These are phyloP conservation scores for Solanum ossicruentum DNA, from an alignment of 257 asterid genomes.

Conservation along the genomic window DNA sequence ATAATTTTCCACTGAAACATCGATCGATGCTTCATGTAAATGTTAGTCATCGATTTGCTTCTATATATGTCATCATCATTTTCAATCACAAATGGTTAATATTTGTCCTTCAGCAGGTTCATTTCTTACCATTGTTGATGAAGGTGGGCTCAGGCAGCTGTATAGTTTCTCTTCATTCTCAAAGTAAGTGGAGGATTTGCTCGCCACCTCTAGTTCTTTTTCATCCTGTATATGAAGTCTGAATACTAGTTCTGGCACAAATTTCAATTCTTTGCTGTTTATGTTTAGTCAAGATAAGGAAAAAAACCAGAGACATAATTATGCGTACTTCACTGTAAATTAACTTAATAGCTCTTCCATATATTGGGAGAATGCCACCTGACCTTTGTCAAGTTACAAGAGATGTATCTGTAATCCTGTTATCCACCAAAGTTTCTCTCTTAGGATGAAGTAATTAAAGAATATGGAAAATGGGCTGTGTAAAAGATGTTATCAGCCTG, in stretches of 20 bases:
- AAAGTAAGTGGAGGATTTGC: too few species aligned
- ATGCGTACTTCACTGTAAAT: background rate
- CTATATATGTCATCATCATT: background rate
- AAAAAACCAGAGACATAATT: background rate
- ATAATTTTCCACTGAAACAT: background rate
- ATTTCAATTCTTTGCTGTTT: background rate
- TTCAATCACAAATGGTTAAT: background rate
- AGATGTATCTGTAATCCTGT: too few species aligned
- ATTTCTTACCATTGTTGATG: background rate
- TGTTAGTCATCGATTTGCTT: background rate
- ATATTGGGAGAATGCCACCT: too few species aligned
- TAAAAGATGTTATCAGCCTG: too few species aligned
- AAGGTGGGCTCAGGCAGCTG: background rate
- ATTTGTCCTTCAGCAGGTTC: background rate
- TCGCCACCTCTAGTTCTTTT: background rate
- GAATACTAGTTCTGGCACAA: background rate
- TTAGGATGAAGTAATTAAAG: too few species aligned
- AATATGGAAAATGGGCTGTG: too few species aligned
- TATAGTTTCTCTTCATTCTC: background rate
- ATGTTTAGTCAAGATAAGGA: background rate
- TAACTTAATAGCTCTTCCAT: too few species aligned
- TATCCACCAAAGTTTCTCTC: too few species aligned
- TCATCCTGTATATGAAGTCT: background rate
- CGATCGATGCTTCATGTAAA: background rate
- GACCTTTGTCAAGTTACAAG: too few species aligned